A percentile compares a stretch with the other conserved stretches of the same genome.
Conservation (phyloP, 352 stramenopile genomes). For the Globisporangium iwayamae region DNA sequence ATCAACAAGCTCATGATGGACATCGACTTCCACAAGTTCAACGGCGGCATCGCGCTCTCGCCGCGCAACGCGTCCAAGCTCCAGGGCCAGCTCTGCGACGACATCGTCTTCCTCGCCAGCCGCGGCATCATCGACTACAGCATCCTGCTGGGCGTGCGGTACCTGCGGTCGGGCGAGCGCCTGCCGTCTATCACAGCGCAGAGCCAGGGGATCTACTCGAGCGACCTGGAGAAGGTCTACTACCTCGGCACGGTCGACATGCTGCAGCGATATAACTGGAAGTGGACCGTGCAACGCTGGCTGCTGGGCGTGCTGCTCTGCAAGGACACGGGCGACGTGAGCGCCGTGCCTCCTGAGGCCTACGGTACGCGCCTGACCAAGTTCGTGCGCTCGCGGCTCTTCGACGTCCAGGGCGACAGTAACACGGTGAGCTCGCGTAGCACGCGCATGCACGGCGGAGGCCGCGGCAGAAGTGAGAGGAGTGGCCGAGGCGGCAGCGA, state of each 20-base stretch:
- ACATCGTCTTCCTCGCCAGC: conserved; percentile 80
- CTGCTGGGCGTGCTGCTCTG: conserved; percentile 64
- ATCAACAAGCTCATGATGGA: conserved; percentile 84
- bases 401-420: conserved; percentile 43
- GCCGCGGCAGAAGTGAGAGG: not conserved
- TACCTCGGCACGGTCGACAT: conserved; percentile 81
- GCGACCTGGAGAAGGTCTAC: conserved; percentile 59
- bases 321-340: conserved; percentile 83
- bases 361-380: conserved; percentile 69
- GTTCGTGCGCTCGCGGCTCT: conserved; percentile 70
- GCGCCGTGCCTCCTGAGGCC: conserved; percentile 62
- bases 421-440: conserved; percentile 13
- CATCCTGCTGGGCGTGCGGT: conserved; percentile 68
- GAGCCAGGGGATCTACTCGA: conserved; percentile 41
- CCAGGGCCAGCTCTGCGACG: conserved; percentile 70
- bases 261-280: conserved; percentile 85
- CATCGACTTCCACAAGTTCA: conserved; percentile 84
- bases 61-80: conserved; percentile 34
- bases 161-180: conserved; percentile 30
- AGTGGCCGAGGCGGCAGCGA: conserved; percentile 5
- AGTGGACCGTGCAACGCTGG: conserved; percentile 80
- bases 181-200: conserved; percentile 21
- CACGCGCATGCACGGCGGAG: conserved; percentile 10
- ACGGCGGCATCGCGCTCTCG: conserved; percentile 49
- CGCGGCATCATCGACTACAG: conserved; percentile 86